These are phyloP conservation scores for Coniferiporia weirii DNA, from an alignment of 1,284 basidiomycete species.

Conservation along the genomic window DNA sequence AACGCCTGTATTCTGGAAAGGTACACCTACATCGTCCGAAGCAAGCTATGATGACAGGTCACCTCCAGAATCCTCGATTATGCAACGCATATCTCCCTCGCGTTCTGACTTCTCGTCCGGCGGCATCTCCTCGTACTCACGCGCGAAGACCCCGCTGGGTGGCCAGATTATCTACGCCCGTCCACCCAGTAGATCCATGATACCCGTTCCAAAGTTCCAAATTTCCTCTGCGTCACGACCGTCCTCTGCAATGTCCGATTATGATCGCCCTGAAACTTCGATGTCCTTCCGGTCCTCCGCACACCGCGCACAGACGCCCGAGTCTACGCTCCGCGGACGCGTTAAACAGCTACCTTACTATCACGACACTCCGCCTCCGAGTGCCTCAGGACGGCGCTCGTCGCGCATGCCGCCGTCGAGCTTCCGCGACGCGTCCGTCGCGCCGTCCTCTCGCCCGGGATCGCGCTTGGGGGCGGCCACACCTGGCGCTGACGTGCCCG, in stretches of 20 bases:
- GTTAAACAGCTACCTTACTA: conserved; percentile 52
- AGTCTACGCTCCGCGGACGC: conserved; percentile 50
- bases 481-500: conserved; percentile 46
- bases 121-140: conserved; percentile 26
- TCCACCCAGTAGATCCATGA: conserved; percentile 76
- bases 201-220: conserved; percentile 70
- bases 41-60: conserved; percentile 42
- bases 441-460: conserved; percentile 51
- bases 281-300: conserved; percentile 44
- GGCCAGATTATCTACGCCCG: conserved; percentile 49
- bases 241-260: conserved; percentile 63
- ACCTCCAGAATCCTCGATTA: conserved; percentile 33
- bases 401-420: conserved; percentile 59
- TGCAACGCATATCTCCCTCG: conserved; percentile 63
- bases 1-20: conserved; percentile 44
- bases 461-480: conserved; percentile 61
- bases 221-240: conserved; percentile 67
- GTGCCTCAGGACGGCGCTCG: conserved; percentile 26
- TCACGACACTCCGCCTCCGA: conserved; percentile 32
- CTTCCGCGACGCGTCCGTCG: conserved; percentile 41
- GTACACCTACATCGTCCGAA: conserved; percentile 44
- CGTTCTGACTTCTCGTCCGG: conserved; percentile 35
- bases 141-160: conserved; percentile 36
- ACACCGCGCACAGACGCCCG: conserved; percentile 62
- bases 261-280: conserved; percentile 49